These are phyloP conservation scores for Starmerella bacillaris DNA, from an alignment of 805 yeast genomes.

Conservation along the genomic window DNA sequence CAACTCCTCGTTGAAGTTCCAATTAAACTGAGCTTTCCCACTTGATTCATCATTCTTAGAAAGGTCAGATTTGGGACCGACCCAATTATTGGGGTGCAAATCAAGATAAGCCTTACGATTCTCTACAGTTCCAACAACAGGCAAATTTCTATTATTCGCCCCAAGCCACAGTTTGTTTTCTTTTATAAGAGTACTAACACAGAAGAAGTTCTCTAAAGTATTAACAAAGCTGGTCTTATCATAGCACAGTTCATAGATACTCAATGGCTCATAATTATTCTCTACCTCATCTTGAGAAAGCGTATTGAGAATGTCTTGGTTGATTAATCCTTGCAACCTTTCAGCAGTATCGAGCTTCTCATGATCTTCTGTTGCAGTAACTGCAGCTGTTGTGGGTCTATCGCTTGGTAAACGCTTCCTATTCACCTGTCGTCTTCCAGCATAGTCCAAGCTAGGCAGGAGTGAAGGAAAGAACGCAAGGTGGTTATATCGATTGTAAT, in stretches of 20 bases:
- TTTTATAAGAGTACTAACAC: constrained; percentile 5
- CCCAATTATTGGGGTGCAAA: not conserved
- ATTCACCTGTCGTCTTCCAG: not conserved
- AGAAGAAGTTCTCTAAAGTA: constrained; percentile 10
- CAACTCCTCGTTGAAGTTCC: constrained; percentile 4
- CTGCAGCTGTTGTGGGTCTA: not conserved
- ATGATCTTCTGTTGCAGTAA: not conserved
- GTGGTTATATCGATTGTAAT: constrained; percentile 3
- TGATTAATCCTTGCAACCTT: not conserved
- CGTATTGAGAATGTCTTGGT: not conserved
- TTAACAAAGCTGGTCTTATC: constrained; percentile 6
- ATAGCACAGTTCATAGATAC: constrained; percentile 8
- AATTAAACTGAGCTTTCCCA: constrained; percentile 8
- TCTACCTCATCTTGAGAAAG: not conserved
- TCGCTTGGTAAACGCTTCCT: not conserved
- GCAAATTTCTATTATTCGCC: constrained; percentile 5
- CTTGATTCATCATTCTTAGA: too few species aligned
- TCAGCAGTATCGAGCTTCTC: not conserved
- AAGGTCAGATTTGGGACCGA: not conserved
- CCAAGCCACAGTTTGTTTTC: constrained; percentile 7
- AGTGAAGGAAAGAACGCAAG: constrained; percentile 2
- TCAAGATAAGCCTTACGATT: constrained; percentile 2
- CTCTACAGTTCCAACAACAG: constrained; percentile 6
- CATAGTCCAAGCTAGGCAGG: not conserved
- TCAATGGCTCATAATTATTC: constrained; percentile 3